Percentiles rank a stretch among this genome's conserved stretches.
Evolutionary conservation across 2,329 filamentous ascomycete species (phyloP).

Genomic region (Calonectria pteridis): DNA sequence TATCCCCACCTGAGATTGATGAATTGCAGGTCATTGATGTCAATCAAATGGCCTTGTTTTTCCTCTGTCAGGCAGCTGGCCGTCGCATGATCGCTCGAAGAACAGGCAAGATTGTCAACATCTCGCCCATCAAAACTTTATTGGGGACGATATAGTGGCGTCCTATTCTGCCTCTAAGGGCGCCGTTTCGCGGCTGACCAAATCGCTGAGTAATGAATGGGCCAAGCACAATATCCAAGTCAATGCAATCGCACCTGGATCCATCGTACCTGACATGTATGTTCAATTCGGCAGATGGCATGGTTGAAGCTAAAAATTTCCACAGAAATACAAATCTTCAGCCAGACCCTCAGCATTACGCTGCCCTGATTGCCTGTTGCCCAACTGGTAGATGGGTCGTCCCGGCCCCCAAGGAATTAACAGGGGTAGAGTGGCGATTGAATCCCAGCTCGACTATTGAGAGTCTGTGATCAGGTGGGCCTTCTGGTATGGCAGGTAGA

Average conservation of each 20-base stretch:
- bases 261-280: slow-evolving; percentile 23
- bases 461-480: too few species aligned
- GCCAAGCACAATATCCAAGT: slow-evolving; percentile 26
- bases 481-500: too few species aligned
- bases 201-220: slow-evolving; percentile 28
- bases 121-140: slow-evolving; percentile 23
- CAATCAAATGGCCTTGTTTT: slow-evolving; percentile 22
- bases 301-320: not conserved
- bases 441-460: too few species aligned
- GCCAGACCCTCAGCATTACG: slow-evolving; percentile 7
- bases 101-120: slow-evolving; percentile 27
- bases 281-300: not conserved
- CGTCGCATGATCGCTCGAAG: slow-evolving; percentile 21
- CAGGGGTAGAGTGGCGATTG: too few species aligned
- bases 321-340: slow-evolving; percentile 19
- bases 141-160: slow-evolving; percentile 13
- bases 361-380: not conserved
- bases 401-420: not conserved
- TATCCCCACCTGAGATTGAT: not conserved
- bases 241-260: slow-evolving; percentile 28
- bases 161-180: slow-evolving; percentile 26
- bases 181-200: slow-evolving; percentile 25
- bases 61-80: slow-evolving; percentile 26
- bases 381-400: slow-evolving; percentile 27
- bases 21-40: slow-evolving; percentile 19